Base-by-base conservation (phyloP, 257 asterid genomes). In the Plantago elongata region DNA sequence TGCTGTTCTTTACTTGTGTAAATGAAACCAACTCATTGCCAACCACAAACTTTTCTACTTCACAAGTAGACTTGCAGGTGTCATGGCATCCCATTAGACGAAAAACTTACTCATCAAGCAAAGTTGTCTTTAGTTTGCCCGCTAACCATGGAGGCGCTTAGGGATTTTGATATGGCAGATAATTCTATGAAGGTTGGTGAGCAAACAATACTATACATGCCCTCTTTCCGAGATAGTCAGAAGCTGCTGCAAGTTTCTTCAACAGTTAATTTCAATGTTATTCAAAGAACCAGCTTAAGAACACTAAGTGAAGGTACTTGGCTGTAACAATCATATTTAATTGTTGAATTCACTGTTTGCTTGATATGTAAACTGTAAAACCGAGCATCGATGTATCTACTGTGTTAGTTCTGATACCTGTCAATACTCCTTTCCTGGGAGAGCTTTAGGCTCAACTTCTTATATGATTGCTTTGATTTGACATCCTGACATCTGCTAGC, bases 61-160 rank as follows among this genome's bases (percentile, higher is more conserved):
- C 62, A 52, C 61, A 62, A 68, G 58, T 84, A 92, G 99, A 80
- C 94, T 68, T 92, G 97, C 87, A 75, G 89, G 75, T 92, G 97
- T 67, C 97, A 92, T 61, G 95, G 97, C 74, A 70, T 83, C 73
- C 95, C 90, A 8, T 70, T 86, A 74, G 82, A 81, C 65, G 67
- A 72, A 66, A 63, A 77, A 68, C 69, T 64, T 74, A 55, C 27
- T 72, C 70, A 68, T 11, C 62, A 61, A 70, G 60, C 61, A 38
- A 65, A 49, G 64, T 60, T 48, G 11, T 64, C 75, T 57, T 51
- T 54, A 60, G 70, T 70, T 65, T 89, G 96, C 79, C 89, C 96
- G 51, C 78, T 84, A 66, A 84, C 86, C 38, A 67, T 73, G 34
- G 67, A 74, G 64, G 73, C 66, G 57, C 89, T 89, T 60, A 81